Percentiles rank a stretch among this genome's conserved stretches.
These are phyloP conservation scores for Colletotrichum salicis DNA, from an alignment of 2,329 filamentous ascomycete species.

Conservation along the genomic window DNA sequence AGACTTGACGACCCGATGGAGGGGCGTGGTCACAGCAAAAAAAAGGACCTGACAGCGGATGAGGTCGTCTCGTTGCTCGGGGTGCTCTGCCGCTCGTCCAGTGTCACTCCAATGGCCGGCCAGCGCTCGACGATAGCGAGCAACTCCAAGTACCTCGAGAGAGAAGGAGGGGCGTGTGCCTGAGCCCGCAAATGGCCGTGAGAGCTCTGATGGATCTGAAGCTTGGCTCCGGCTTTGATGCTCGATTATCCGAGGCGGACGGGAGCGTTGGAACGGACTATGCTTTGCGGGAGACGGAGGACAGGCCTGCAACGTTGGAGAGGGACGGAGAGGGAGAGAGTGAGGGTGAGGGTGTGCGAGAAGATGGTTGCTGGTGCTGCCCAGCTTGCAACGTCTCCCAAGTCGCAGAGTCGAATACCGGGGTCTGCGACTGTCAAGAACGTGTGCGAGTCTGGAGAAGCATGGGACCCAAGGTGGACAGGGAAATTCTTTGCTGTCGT, in stretches of 20 bases:
- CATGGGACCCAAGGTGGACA: neutral
- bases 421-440: neutral
- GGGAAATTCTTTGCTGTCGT: neutral
- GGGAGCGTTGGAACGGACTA: slow-evolving; percentile 5
- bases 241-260: slow-evolving; percentile 6
- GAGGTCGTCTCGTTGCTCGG: slow-evolving; percentile 33
- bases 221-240: neutral
- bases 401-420: neutral
- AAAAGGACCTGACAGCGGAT: slow-evolving; percentile 31
- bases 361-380: neutral
- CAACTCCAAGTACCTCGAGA: neutral
- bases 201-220: neutral
- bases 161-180: slow-evolving; percentile 12
- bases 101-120: slow-evolving; percentile 29
- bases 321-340: neutral
- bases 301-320: slow-evolving; percentile 1
- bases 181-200: slow-evolving; percentile 1
- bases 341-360: neutral
- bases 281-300: neutral
- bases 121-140: slow-evolving; percentile 6
- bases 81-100: slow-evolving; percentile 31
- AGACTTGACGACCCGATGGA: slow-evolving; percentile 10
- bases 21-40: slow-evolving; percentile 28
- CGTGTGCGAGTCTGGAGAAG: neutral
- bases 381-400: neutral